These are phyloP conservation scores for Amanita fuliginea DNA, from an alignment of 768 basidiomycete genomes.

Conservation along the genomic window DNA sequence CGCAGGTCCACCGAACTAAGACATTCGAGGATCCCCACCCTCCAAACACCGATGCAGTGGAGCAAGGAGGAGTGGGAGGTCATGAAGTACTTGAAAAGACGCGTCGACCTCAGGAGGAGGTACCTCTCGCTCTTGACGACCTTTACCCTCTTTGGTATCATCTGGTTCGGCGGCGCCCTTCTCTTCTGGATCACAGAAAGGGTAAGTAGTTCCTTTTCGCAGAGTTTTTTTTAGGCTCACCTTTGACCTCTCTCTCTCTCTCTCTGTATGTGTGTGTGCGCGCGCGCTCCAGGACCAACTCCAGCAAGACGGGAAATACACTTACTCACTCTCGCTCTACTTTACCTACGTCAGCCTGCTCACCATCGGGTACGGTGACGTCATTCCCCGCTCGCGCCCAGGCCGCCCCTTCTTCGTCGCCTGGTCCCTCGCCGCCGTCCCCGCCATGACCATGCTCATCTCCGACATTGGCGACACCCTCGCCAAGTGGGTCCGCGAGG, in stretches of 20 bases:
- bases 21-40: conserved; percentile 10
- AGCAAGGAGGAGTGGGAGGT: conserved; percentile 25
- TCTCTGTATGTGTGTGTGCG: no score
- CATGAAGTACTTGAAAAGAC: conserved; percentile 23
- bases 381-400: conserved; percentile 21
- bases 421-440: conserved; percentile 29
- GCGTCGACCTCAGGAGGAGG: conserved; percentile 14
- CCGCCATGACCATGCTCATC: conserved; percentile 30
- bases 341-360: conserved; percentile 27
- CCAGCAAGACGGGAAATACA: conserved; percentile 18
- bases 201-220: conserved; percentile 13
- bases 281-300: conserved; percentile 6
- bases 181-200: conserved; percentile 25
- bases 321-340: conserved; percentile 26
- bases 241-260: no score
- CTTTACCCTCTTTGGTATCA: conserved; percentile 16
- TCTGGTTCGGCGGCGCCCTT: conserved; percentile 26
- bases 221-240: no score
- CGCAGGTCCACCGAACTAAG: background rate
- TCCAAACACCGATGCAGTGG: conserved; percentile 16
- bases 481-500: conserved; percentile 22
- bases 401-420: conserved; percentile 31
- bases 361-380: conserved; percentile 33
- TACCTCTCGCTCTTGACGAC: conserved; percentile 20
- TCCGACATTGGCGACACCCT: conserved; percentile 40